Base-by-base conservation (phyloP, 2,329 filamentous ascomycete genomes). In the Calycina herbarum region DNA sequence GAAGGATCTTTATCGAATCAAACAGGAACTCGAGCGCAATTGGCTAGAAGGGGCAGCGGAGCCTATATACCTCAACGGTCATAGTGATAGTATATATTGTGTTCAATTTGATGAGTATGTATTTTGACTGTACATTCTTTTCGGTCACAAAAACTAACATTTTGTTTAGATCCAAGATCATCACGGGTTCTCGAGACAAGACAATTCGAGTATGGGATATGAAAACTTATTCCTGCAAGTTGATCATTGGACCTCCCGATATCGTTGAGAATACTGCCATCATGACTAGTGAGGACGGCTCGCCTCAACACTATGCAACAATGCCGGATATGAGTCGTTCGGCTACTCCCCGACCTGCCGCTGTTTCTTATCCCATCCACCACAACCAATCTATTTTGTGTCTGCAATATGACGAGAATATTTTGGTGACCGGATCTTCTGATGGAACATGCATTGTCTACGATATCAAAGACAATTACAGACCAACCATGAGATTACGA, bases 131-230 rank as follows among this genome's bases (percentile, higher is more conserved):
- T 24, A 11, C 31, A n/a, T 40, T 13, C 27, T 29, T 57, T 29
- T 27, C 51, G 27, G 11, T 57, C 20, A 20, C n/a, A 31, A 31
- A 45, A 20, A 29, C 35, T 51, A 31, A 45, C 45, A 29, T 68
- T 40, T 79, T 83, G 20, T 15, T 24, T 73, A 93, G 90, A 77
- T 84, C 91, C 76, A 99, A 98, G 79, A 97, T 98, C 75, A 94
- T 99, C 70, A 98, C 95, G 2, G 95, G 95, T 33, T 97, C 94
- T 10, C 89, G 95, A 68, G 95, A 99, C 79, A 92, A 92, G 76
- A 98, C 95, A 0, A 95, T 99, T 71, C 91, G 95, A 61, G 87
- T 99, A 38, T 99, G 95, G 95, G 93, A 98, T 77, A 91, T 97
- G 81, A 89, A 91, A 72, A 96, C 92, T 10, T 90, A 93, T 76